A percentile compares a stretch with the other conserved stretches of the same genome.
Conservation (phyloP, 164 flowering plant genomes). For the Vitis riparia region DNA sequence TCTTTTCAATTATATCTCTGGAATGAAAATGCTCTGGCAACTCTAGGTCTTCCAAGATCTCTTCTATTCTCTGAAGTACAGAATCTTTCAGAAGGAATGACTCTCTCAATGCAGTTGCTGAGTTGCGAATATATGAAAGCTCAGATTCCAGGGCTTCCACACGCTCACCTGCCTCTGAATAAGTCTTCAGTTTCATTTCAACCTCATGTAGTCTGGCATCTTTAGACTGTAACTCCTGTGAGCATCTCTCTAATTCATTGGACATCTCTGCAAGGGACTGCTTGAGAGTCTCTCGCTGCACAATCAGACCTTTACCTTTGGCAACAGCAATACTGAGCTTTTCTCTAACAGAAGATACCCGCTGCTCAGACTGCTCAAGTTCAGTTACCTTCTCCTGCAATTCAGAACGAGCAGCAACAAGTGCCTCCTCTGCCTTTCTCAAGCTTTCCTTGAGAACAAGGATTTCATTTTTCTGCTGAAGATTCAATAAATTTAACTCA, state of each 20-base stretch:
- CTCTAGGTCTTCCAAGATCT: constrained; percentile 86
- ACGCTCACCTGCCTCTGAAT: constrained; percentile 94
- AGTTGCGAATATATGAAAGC: constrained; percentile 92
- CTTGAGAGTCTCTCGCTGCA: constrained; percentile 84
- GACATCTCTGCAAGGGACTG: constrained; percentile 79
- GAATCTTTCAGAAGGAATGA: constrained; percentile 95
- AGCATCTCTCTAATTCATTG: constrained; percentile 67
- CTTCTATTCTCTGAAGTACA: constrained; percentile 92
- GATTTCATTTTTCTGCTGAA: constrained; percentile 57
- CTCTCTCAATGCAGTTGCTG: constrained; percentile 93
- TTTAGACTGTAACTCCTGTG: constrained; percentile 71
- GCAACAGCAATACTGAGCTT: constrained; percentile 96
- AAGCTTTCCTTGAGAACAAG: constrained; percentile 52
- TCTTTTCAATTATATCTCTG: constrained; percentile 76
- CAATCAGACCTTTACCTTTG: constrained; percentile 91
- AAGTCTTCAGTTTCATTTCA: constrained; percentile 67
- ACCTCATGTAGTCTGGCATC: constrained; percentile 60
- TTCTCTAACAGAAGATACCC: constrained; percentile 81
- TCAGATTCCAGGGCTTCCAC: constrained; percentile 98
- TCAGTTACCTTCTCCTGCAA: constrained; percentile 59
- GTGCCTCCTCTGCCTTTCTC: constrained; percentile 44
- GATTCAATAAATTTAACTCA: constrained; percentile 37
- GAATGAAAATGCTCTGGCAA: constrained; percentile 92
- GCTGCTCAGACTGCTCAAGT: constrained; percentile 89
- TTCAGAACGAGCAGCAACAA: constrained; percentile 39